Evolutionary conservation across 2,329 filamentous ascomycete species (phyloP), one percentile per base, ranked within the genome.

Genomic region (Calonectria pseudoturangicola): DNA sequence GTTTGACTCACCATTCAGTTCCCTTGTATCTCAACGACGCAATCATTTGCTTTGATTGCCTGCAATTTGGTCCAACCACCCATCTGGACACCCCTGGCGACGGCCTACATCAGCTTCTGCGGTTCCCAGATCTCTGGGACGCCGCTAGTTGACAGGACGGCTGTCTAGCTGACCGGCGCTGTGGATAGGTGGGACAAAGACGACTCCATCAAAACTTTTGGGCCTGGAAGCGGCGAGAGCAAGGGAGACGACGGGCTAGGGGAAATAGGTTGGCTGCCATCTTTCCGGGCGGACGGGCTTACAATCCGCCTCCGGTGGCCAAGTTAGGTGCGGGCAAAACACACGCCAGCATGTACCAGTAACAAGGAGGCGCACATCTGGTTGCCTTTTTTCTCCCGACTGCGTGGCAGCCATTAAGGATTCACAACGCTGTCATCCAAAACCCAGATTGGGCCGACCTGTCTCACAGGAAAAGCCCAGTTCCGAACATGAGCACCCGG

Each of bases 61-160:
- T 25, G 72, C 54, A 74, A 76, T 77, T 71, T 75, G 64, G 50
- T 50, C 58, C 25, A 71, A 51, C 63, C 71, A 47, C 72, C 60
- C 51, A 66, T 72, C 58, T 48, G 63, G 27, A 73, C 51, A 47
- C 56, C 74, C 76, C 75, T 71, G 69, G 74, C 43, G 71, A 76
- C 72, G 73, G 71, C 71, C 73, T 69, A 69, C 51, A 65, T 70
- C 69, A 70, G 73, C 75, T 67, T 69, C 69, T 71, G 66, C 68
- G 68, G 70, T 78, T 80, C 71, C 78, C 78, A 79, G 78, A 80
- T 80, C 77, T 68, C 73, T 73, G 78, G 78, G 78, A 78, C 75
- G 75, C 71, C 78, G 77, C 78, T 80, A 79, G 76, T 73, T 73
- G 68, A 67, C 70, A 77, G 69, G 63, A 72, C 56, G 66, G 33